Percentiles rank a stretch among this genome's conserved stretches.
Conservation (phyloP, 75 land plant species). For the Cupressus sempervirens region DNA sequence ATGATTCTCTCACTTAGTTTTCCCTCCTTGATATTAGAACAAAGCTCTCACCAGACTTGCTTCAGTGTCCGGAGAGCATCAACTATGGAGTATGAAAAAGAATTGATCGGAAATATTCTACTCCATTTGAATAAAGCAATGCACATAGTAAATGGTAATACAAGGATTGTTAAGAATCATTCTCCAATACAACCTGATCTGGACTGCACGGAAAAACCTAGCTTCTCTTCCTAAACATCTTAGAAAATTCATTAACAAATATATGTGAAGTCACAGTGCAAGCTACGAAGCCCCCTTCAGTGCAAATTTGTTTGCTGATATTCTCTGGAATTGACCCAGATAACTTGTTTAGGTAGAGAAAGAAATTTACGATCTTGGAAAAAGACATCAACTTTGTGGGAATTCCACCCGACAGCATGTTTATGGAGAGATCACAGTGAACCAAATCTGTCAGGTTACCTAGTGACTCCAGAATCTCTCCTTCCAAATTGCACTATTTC, state of each 20-base stretch:
- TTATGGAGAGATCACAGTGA: not conserved
- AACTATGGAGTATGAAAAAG: slow-evolving; percentile 59
- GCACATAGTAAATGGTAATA: no score
- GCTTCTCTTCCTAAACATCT: slow-evolving; percentile 23
- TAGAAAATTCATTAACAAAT: slow-evolving; percentile 34
- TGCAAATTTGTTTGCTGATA: slow-evolving; percentile 16
- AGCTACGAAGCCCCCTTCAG: no score
- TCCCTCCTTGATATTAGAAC: slow-evolving; percentile 38
- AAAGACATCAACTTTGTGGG: not conserved
- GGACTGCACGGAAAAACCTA: no score
- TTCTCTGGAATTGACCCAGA: slow-evolving; percentile 27
- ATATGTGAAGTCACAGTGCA: slow-evolving; percentile 54
- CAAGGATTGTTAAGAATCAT: no score
- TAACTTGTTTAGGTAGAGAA: slow-evolving; percentile 13
- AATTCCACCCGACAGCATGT: slow-evolving; percentile 9
- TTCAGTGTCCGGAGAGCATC: slow-evolving; percentile 50
- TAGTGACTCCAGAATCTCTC: slow-evolving; percentile 48
- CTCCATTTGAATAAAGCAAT: no score
- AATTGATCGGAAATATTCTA: slow-evolving; percentile 45
- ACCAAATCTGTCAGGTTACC: slow-evolving; percentile 10
- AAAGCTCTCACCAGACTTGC: slow-evolving; percentile 47
- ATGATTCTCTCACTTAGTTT: slow-evolving; percentile 29
- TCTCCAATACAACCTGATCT: no score
- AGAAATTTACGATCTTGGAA: slow-evolving; percentile 7
- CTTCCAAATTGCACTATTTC: slow-evolving; percentile 28